A percentile compares a stretch with the other conserved stretches of the same genome.
Conservation (phyloP, 768 basidiomycete species). For the Suillus bovinus region DNA sequence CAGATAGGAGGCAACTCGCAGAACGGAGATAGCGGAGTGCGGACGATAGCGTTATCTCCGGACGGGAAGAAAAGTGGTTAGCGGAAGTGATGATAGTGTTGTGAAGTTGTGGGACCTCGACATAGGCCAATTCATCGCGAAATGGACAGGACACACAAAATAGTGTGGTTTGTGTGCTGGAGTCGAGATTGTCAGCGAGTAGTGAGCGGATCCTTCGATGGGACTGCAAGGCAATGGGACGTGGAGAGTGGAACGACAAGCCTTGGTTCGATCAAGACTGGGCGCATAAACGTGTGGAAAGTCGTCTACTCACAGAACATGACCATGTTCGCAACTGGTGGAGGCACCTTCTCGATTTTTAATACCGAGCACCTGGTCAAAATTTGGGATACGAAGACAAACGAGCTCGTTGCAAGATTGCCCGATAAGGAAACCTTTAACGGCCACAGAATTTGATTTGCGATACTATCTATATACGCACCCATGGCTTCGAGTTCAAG, state of each 20-base stretch:
- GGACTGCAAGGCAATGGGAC: not conserved
- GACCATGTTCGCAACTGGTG: not conserved
- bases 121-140: not conserved
- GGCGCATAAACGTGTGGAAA: accelerated
- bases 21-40: no score
- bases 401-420: not conserved
- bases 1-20: no score
- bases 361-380: not conserved
- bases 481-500: slow-evolving; percentile 3
- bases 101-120: not conserved
- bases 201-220: not conserved
- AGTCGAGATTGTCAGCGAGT: not conserved
- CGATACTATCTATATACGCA: not conserved
- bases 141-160: not conserved
- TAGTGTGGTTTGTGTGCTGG: not conserved
- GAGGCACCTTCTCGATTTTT: no score
- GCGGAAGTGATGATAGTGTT: not conserved
- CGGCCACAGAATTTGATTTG: not conserved
- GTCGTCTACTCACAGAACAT: not conserved
- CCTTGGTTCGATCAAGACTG: not conserved
- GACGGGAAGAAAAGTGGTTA: not conserved
- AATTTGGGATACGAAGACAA: not conserved
- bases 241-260: not conserved
- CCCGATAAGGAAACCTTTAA: not conserved
- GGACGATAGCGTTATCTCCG: not conserved